Percentiles rank a stretch among this genome's conserved stretches.
These are phyloP conservation scores for Musa schizocarpa DNA, from an alignment of 176 grass and related monocot species.

Conservation along the genomic window DNA sequence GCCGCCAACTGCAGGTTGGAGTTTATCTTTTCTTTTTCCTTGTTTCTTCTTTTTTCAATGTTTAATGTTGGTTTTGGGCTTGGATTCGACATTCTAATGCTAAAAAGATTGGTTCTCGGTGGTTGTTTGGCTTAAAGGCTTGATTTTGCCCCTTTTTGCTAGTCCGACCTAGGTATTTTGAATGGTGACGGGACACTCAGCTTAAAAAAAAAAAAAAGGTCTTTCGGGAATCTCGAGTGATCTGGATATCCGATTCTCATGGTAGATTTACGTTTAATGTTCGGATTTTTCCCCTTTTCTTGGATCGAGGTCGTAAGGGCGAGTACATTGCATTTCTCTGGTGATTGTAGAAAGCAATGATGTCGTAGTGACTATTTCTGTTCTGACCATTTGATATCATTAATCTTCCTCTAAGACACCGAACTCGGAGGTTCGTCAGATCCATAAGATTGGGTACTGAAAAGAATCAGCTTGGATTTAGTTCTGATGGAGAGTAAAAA, in stretches of 20 bases:
- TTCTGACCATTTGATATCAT: neutral
- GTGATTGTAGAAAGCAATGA: neutral
- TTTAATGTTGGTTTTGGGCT: neutral
- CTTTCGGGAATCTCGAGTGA: neutral
- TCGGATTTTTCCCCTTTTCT: neutral
- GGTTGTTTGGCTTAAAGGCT: neutral
- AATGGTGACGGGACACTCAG: too few species aligned
- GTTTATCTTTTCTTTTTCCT: neutral
- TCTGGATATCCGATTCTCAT: neutral
- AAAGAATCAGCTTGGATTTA: neutral
- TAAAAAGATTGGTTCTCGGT: neutral
- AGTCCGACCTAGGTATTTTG: too few species aligned
- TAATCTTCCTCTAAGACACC: neutral
- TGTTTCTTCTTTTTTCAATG: neutral
- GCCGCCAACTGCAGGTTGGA: slow-evolving; percentile 58
- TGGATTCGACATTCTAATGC: neutral
- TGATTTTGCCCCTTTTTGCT: neutral
- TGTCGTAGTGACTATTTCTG: neutral
- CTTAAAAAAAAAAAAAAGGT: neutral
- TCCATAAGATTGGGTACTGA: neutral
- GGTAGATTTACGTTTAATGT: neutral
- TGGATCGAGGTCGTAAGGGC: neutral
- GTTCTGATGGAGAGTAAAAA: neutral
- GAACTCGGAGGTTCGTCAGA: neutral
- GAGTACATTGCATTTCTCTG: neutral